A percentile compares a stretch with the other conserved stretches of the same genome.
Conservation (phyloP, 208 protist species). For the Leishmania gerbilli region DNA sequence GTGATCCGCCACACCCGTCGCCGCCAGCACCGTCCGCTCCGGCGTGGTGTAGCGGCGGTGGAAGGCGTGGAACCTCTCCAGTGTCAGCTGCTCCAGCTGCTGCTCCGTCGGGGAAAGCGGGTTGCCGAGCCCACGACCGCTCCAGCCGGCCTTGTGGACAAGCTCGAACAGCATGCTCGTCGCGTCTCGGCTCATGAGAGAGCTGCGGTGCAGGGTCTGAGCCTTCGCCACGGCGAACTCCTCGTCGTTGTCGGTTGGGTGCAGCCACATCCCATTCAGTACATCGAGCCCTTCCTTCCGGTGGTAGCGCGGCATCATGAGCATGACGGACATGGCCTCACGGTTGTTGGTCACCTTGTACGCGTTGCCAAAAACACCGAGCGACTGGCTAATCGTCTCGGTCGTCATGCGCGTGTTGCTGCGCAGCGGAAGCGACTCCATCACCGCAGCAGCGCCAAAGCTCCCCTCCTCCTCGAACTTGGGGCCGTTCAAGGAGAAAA, state of each 20-base stretch:
- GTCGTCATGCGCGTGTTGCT: conserved; percentile 57
- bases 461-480: conserved; percentile 76
- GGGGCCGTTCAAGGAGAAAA: conserved; percentile 84
- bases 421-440: conserved; percentile 79
- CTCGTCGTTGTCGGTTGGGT: conserved; percentile 59
- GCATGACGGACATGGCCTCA: conserved; percentile 79
- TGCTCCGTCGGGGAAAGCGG: conserved; percentile 53
- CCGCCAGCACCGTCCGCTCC: conserved; percentile 77
- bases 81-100: conserved; percentile 59
- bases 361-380: conserved; percentile 76
- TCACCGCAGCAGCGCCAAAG: conserved; percentile 69
- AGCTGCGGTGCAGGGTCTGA: conserved; percentile 52
- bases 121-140: conserved; percentile 74
- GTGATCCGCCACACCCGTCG: conserved; percentile 83
- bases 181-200: conserved; percentile 63
- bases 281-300: conserved; percentile 75
- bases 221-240: conserved; percentile 76
- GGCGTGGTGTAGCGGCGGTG: conserved; percentile 64
- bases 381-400: conserved; percentile 59
- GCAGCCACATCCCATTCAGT: conserved; percentile 75
- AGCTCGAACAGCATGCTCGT: conserved; percentile 87
- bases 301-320: conserved; percentile 87
- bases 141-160: conserved; percentile 89
- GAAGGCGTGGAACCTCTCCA: conserved; percentile 70
- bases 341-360: conserved; percentile 87